Conservation (phyloP, 768 basidiomycete species). For the Auricularia heimuer region DNA sequence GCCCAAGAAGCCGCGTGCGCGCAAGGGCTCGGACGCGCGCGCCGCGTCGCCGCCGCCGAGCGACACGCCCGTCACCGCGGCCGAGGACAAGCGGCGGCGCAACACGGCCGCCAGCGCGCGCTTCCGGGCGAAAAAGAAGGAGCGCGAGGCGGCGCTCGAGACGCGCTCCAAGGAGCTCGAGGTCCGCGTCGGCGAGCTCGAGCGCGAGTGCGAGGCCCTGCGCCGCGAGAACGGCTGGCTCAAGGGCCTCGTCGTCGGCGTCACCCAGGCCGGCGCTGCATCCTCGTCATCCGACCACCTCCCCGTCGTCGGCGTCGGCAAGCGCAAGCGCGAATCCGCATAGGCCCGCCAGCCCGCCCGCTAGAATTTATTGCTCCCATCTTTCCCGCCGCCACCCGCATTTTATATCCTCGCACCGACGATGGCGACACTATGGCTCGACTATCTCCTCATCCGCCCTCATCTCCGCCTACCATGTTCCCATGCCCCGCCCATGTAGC, state of each 20-base stretch:
- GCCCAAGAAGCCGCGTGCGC: slow-evolving; percentile 42
- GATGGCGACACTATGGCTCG: background rate
- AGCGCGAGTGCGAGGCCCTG: slow-evolving; percentile 83
- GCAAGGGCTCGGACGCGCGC: slow-evolving; percentile 14
- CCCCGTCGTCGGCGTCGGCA: background rate
- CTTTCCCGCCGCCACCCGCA: background rate
- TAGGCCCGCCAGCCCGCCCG: background rate
- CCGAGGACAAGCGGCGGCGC: slow-evolving; percentile 86
- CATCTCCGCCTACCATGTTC: background rate
- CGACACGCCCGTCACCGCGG: slow-evolving; percentile 32
- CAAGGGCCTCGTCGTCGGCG: slow-evolving; percentile 81
- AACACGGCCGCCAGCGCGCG: slow-evolving; percentile 91
- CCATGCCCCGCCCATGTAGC: too few species aligned
- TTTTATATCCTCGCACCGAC: background rate
- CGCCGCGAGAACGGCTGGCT: slow-evolving; percentile 89
- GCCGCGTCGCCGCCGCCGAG: slow-evolving; percentile 7
- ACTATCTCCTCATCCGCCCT: background rate
- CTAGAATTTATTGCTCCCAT: background rate
- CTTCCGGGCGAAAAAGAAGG: slow-evolving; percentile 94
- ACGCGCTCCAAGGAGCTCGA: slow-evolving; percentile 78
- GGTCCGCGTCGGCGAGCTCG: slow-evolving; percentile 65
- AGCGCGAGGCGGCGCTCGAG: slow-evolving; percentile 84
- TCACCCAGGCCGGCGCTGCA: slow-evolving; percentile 31
- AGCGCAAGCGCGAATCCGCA: background rate
- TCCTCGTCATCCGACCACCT: background rate